Conservation (phyloP, 352 stramenopile species). For the Blastocystis sp. region DNA sequence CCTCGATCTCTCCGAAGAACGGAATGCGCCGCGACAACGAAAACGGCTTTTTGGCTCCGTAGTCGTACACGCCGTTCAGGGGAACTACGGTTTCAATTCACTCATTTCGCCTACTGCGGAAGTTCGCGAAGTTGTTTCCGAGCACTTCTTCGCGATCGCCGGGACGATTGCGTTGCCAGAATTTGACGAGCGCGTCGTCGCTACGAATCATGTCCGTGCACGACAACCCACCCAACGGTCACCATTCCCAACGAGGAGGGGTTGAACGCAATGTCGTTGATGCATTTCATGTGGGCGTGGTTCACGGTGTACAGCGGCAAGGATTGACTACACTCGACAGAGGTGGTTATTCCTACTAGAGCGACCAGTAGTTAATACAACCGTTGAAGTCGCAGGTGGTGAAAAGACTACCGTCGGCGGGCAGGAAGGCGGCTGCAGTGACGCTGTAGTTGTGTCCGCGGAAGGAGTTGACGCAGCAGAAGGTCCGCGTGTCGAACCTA, state of each 20-base stretch:
- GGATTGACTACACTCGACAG: constrained; percentile 17
- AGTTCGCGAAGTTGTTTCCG: constrained; percentile 1
- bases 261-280: constrained; percentile 24
- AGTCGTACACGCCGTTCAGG: constrained; percentile 3
- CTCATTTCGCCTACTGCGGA: constrained; percentile 24
- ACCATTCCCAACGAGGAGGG: constrained; percentile 28
- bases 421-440: background rate
- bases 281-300: constrained; percentile 6
- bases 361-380: constrained; percentile 49
- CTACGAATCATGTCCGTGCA: background rate
- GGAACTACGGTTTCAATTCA: constrained; percentile 21
- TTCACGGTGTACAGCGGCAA: constrained; percentile 45
- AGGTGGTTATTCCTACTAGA: background rate
- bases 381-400: constrained; percentile 24
- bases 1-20: constrained; percentile 17
- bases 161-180: constrained; percentile 63
- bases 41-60: constrained; percentile 11
- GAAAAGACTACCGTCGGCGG: constrained; percentile 21
- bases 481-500: constrained; percentile 54
- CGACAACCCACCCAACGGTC: background rate
- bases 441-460: constrained; percentile 48
- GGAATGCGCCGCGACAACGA: constrained; percentile 1
- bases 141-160: constrained; percentile 64
- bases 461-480: background rate
- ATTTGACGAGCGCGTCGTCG: constrained; percentile 24